Percentiles rank a stretch among this genome's conserved stretches.
These are phyloP conservation scores for Pseudozyma pruni DNA, from an alignment of 1,284 basidiomycete species.

Conservation along the genomic window DNA sequence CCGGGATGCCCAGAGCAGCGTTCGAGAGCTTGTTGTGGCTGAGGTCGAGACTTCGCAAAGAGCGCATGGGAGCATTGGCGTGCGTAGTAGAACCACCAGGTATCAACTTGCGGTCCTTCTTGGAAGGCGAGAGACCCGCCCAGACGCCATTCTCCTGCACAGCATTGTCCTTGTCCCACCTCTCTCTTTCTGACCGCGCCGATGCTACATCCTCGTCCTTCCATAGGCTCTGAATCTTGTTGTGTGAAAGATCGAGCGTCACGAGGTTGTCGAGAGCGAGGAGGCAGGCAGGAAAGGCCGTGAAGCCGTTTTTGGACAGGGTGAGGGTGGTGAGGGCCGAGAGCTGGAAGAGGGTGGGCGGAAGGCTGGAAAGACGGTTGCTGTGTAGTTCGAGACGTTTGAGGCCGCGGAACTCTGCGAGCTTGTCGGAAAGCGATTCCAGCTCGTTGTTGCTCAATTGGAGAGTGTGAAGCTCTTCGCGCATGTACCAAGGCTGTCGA, in stretches of 20 bases:
- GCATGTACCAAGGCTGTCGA: conserved; percentile 55
- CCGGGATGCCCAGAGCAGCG: conserved; percentile 41
- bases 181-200: conserved; percentile 31
- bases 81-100: background rate
- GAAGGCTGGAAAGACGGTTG: conserved; percentile 53
- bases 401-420: conserved; percentile 53
- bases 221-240: conserved; percentile 58
- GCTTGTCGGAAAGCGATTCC: conserved; percentile 35
- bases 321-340: conserved; percentile 51
- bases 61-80: conserved; percentile 29
- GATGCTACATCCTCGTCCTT: conserved; percentile 17
- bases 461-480: conserved; percentile 49
- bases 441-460: conserved; percentile 56
- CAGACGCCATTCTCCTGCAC: conserved; percentile 50
- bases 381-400: conserved; percentile 57
- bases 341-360: conserved; percentile 45
- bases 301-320: conserved; percentile 56
- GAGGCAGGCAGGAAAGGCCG: conserved; percentile 45
- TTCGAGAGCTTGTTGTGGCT: conserved; percentile 55
- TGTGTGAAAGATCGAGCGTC: conserved; percentile 60
- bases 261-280: conserved; percentile 54
- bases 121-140: conserved; percentile 48
- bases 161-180: conserved; percentile 46
- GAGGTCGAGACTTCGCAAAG: conserved; percentile 50
- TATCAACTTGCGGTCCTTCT: conserved; percentile 34